phyloP scores from a whole-genome alignment of 2,329 filamentous ascomycete genomes.

The Rachicladosporium sp. region DNA sequence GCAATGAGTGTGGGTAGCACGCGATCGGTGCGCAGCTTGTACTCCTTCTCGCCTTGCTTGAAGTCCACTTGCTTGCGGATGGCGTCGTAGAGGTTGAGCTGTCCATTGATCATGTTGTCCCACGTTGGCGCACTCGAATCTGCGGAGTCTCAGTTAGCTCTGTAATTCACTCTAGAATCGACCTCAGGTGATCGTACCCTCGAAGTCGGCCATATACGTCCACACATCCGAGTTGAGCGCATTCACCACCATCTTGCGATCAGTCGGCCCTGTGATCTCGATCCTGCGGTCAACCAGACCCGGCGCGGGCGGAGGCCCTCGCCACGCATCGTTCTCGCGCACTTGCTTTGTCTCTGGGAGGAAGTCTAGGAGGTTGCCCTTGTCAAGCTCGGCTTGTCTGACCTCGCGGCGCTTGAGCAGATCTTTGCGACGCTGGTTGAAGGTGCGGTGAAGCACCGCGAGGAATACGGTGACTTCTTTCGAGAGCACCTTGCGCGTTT shows the following conservation, averaged over 20 bases:
- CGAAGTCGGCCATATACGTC: slow-evolving; percentile 99
- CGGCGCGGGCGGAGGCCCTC: slow-evolving; percentile 78
- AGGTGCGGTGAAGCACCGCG: slow-evolving; percentile 84
- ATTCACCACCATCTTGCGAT: slow-evolving; percentile 98
- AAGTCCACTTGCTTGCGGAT: slow-evolving; percentile 91
- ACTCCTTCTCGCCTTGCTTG: slow-evolving; percentile 88
- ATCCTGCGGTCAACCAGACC: slow-evolving; percentile 87
- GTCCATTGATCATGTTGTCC: slow-evolving; percentile 99
- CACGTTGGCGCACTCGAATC: slow-evolving; percentile 93
- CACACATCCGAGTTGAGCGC: slow-evolving; percentile 90
- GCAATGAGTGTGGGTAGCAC: slow-evolving; percentile 82
- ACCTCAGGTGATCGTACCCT: no score
- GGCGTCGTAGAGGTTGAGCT: slow-evolving; percentile 94
- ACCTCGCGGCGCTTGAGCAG: slow-evolving; percentile 76
- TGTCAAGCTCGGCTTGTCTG: slow-evolving; percentile 87
- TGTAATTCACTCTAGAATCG: no score
- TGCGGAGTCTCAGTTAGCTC: no score
- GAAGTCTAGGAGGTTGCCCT: slow-evolving; percentile 81
- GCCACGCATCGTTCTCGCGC: slow-evolving; percentile 89
- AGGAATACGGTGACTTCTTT: slow-evolving; percentile 86
- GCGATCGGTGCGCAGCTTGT: slow-evolving; percentile 89
- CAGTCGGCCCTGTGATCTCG: slow-evolving; percentile 94
- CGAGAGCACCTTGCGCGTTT: slow-evolving; percentile 81
- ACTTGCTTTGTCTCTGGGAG: slow-evolving; percentile 91
- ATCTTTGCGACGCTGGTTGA: slow-evolving; percentile 77